Base-by-base conservation (phyloP, 495 filamentous ascomycete species). In the Xylaria nigripes region DNA sequence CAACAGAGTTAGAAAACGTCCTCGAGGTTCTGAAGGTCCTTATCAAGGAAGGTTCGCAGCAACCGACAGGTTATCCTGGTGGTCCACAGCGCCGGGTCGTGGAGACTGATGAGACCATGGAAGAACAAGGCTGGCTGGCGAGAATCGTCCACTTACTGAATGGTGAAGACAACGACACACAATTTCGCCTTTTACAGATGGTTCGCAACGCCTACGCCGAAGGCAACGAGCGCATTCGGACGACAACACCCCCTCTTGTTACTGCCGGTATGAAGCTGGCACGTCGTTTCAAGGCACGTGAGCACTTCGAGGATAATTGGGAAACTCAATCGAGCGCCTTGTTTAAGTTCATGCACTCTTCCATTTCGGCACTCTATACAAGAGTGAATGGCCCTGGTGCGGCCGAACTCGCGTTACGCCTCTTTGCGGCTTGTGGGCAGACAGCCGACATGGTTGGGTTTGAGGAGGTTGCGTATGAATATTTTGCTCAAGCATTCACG, bases 401-500 rank as follows among this genome's bases (percentile, higher is more conserved):
- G 27, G 89, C 92, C 2, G 94, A 97, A 66, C 79, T 97, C 8
- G 80, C 85, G 12, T 80, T 98, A 16, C 88, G 93, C 3, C 75
- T 96, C 8, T 97, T 96, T 66, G 81, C 91, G 48, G 83, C 86
- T 55, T 95, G 89, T 63, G 93, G 93, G 15, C 91, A 96, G 70
- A 84, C 92, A 25, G 90, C 94, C 21, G 92, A 96, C 61, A 87
- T 93, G 68, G 91, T 84, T 5, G 88, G 86, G 13, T 91, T 91
- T 59, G 93, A 97, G 68, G 93, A 97, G 70, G 86, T 96, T 23
- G 86, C 88, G 16, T 98, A 98, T 69, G 93, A 98, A 69, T 97
- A 94, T 76, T 98, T 96, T 62, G 93, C 92, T 2, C 94, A 98
- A 65, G 93, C 93, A 1, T 98, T 98, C 57, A 97, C 93, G 0